These are phyloP conservation scores for Gymnopilus junonius DNA, from an alignment of 768 basidiomycete genomes.

Conservation along the genomic window DNA sequence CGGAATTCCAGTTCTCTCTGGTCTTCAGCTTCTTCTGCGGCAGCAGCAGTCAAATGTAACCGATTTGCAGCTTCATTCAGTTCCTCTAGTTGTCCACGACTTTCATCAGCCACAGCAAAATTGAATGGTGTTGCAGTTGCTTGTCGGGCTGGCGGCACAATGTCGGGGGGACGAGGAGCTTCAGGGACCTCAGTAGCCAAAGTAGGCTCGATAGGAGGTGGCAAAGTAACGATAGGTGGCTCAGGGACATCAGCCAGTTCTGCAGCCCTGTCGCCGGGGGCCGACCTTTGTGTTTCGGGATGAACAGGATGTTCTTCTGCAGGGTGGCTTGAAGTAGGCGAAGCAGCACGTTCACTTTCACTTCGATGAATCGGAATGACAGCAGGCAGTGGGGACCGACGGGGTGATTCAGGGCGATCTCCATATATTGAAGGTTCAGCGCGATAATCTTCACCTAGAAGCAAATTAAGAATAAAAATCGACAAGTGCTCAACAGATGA, in stretches of 20 bases:
- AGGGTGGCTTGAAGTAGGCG: neutral
- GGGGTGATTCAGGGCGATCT: neutral
- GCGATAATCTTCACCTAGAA: neutral
- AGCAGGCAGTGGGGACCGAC: neutral
- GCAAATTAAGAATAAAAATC: neutral
- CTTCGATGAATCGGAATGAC: neutral
- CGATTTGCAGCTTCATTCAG: constrained; percentile 59
- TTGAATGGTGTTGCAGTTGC: constrained; percentile 43
- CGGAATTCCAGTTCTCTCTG: constrained; percentile 68
- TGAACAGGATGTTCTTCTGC: constrained; percentile 9
- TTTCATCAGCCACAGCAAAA: constrained; percentile 44
- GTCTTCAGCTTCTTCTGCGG: constrained; percentile 63
- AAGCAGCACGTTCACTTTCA: neutral
- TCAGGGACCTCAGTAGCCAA: neutral
- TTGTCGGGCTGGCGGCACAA: constrained; percentile 29
- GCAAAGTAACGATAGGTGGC: neutral
- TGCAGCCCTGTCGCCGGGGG: neutral
- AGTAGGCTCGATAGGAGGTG: neutral
- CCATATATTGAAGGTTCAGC: constrained; percentile 18
- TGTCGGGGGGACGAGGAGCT: constrained; percentile 1
- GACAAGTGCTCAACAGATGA: neutral
- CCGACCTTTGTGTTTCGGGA: neutral
- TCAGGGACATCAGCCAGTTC: neutral
- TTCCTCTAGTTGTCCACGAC: constrained; percentile 58
- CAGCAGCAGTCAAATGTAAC: constrained; percentile 50